A percentile compares a stretch with the other conserved stretches of the same genome.
Evolutionary conservation across 1,284 basidiomycete species (phyloP).

Genomic region (Thecaphora thlaspeos): DNA sequence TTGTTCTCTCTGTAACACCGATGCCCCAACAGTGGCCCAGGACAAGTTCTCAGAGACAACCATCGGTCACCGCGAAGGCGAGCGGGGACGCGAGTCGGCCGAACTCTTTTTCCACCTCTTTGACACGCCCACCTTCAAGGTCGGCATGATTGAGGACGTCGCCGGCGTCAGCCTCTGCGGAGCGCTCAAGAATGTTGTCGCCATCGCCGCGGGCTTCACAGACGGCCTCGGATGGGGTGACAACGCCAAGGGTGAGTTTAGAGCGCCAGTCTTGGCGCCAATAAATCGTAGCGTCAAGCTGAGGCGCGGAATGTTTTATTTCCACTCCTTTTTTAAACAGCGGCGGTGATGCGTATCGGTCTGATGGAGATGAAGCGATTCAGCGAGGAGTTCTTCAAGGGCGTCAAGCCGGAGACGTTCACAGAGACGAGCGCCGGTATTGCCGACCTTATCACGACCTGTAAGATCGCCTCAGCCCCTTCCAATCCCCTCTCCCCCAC

Average conservation of each 20-base stretch:
- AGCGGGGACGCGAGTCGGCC: slow-evolving; percentile 31
- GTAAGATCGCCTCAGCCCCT: too few relatives aligned
- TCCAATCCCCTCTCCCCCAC: too few relatives aligned
- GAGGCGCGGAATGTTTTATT: too few relatives aligned
- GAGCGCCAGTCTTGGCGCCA: too few relatives aligned
- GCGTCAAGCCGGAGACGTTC: slow-evolving; percentile 63
- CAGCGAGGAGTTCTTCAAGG: slow-evolving; percentile 64
- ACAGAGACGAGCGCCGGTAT: slow-evolving; percentile 63
- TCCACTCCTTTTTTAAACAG: too few relatives aligned
- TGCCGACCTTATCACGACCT: slow-evolving; percentile 66
- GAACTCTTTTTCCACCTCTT: slow-evolving; percentile 59
- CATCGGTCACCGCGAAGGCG: slow-evolving; percentile 62
- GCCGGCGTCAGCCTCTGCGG: slow-evolving; percentile 65
- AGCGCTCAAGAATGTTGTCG: slow-evolving; percentile 65
- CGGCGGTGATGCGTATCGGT: slow-evolving; percentile 64
- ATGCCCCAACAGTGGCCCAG: slow-evolving; percentile 59
- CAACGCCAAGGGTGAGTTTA: slow-evolving; percentile 62
- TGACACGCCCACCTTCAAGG: slow-evolving; percentile 62
- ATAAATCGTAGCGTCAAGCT: too few relatives aligned
- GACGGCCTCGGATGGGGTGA: slow-evolving; percentile 65
- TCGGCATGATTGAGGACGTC: slow-evolving; percentile 64
- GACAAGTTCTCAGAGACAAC: slow-evolving; percentile 64
- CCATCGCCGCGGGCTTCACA: slow-evolving; percentile 64
- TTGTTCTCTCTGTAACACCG: too few relatives aligned
- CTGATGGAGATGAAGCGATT: slow-evolving; percentile 59